Conservation (phyloP, 768 basidiomycete genomes). For the Amanita rimosa region DNA sequence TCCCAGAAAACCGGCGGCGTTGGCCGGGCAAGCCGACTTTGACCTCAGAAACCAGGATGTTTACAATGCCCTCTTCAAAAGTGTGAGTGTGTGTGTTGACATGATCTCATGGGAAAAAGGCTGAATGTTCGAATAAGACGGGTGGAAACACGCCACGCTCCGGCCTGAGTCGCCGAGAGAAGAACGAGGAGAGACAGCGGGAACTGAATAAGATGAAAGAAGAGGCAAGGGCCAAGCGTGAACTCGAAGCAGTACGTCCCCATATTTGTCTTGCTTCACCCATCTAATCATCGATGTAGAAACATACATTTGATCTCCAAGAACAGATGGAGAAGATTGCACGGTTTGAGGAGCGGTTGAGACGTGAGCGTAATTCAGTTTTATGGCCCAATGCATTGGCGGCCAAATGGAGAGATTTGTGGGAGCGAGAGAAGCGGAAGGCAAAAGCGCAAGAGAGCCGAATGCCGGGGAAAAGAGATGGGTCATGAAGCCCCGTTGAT, state of each 20-base stretch:
- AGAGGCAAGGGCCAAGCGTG: conserved; percentile 48
- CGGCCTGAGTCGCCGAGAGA: conserved; percentile 32
- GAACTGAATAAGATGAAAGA: conserved; percentile 63
- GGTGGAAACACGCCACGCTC: conserved; percentile 32
- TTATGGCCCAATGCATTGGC: conserved; percentile 52
- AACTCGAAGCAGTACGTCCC: conserved; percentile 39
- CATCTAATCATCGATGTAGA: conserved; percentile 19
- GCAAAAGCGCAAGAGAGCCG: conserved; percentile 20
- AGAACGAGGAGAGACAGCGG: conserved; percentile 58
- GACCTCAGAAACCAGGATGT: conserved; percentile 50
- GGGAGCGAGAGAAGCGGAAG: conserved; percentile 28
- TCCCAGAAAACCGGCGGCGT: conserved; percentile 26
- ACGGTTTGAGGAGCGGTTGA: conserved; percentile 48
- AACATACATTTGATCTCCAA: conserved; percentile 43
- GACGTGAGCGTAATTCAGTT: conserved; percentile 36
- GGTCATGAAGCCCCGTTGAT: background rate
- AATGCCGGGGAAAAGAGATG: conserved; percentile 23
- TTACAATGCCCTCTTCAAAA: conserved; percentile 55
- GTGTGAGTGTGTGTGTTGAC: conserved; percentile 31
- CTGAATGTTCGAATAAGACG: conserved; percentile 18
- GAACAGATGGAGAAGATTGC: conserved; percentile 49
- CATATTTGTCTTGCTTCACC: background rate
- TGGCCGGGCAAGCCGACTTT: conserved; percentile 42
- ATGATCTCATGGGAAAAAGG: background rate
- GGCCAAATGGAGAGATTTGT: conserved; percentile 44